Evolutionary conservation across 805 yeast genomes (phyloP).

Genomic region (Scheffersomyces ergatensis): DNA sequence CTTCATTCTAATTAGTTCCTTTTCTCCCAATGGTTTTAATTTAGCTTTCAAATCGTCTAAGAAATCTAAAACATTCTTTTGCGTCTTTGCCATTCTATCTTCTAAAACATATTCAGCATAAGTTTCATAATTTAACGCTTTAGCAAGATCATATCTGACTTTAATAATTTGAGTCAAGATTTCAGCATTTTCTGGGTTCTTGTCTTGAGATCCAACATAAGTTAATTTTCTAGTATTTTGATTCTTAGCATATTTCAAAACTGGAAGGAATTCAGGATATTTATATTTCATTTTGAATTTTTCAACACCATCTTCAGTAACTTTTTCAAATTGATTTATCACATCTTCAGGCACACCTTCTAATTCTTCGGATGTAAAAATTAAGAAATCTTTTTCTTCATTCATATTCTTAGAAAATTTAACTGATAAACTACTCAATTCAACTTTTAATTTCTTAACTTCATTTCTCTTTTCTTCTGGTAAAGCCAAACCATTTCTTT

Average conservation of each 20-base stretch:
- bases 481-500: constrained; percentile 68
- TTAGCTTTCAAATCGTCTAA: constrained; percentile 59
- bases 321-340: constrained; percentile 53
- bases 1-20: constrained; percentile 50
- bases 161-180: constrained; percentile 59
- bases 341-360: constrained; percentile 72
- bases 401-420: constrained; percentile 65
- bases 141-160: constrained; percentile 61
- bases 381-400: constrained; percentile 62
- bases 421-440: constrained; percentile 54
- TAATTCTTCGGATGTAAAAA: constrained; percentile 63
- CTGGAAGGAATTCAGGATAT: constrained; percentile 77
- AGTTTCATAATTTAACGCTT: constrained; percentile 60
- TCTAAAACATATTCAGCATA: constrained; percentile 73
- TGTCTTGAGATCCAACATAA: constrained; percentile 64
- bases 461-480: constrained; percentile 52
- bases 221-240: constrained; percentile 67
- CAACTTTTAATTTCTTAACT: constrained; percentile 57
- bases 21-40: constrained; percentile 56
- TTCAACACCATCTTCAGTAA: constrained; percentile 39
- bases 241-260: constrained; percentile 66
- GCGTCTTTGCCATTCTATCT: constrained; percentile 76
- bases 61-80: constrained; percentile 58
- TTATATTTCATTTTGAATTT: constrained; percentile 68
- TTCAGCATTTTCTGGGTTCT: constrained; percentile 61